These are phyloP conservation scores for Scytalidium lignicola DNA, from an alignment of 2,329 filamentous ascomycete species.

Conservation along the genomic window DNA sequence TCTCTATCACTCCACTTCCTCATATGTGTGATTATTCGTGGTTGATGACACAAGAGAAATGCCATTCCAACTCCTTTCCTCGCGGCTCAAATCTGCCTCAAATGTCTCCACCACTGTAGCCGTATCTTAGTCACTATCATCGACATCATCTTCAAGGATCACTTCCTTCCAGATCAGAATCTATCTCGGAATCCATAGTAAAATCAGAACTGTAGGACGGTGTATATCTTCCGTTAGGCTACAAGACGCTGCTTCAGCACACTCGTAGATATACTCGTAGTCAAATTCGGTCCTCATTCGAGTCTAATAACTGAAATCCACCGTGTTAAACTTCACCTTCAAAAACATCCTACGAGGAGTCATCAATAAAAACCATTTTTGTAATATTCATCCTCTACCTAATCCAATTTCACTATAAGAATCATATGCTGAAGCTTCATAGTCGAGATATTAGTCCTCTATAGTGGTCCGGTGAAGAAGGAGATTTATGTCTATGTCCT, in stretches of 20 bases:
- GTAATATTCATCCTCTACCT: constrained; percentile 18
- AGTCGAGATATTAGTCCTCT: constrained; percentile 20
- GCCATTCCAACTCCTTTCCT: constrained; percentile 36
- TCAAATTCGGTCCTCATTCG: too few relatives aligned
- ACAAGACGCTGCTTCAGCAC: too few relatives aligned
- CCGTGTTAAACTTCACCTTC: too few relatives aligned
- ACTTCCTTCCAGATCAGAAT: too few relatives aligned
- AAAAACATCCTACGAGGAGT: neutral
- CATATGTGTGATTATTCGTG: constrained; percentile 34
- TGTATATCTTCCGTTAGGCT: too few relatives aligned
- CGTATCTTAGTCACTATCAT: neutral
- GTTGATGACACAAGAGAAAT: constrained; percentile 39
- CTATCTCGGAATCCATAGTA: too few relatives aligned
- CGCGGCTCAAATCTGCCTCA: constrained; percentile 34
- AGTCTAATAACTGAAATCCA: too few relatives aligned
- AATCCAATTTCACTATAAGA: constrained; percentile 16
- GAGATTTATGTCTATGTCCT: too few relatives aligned
- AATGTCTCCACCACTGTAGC: constrained; percentile 30
- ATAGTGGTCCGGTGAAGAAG: too few relatives aligned
- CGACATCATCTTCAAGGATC: constrained; percentile 12
- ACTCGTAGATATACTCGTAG: too few relatives aligned
- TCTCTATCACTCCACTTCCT: constrained; percentile 35
- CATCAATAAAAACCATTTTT: constrained; percentile 20
- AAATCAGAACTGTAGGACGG: too few relatives aligned
- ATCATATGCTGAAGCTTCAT: constrained; percentile 23